Evolutionary conservation across 495 filamentous ascomycete genomes (phyloP).

Genomic region (Penicillium cosmopolitanum): DNA sequence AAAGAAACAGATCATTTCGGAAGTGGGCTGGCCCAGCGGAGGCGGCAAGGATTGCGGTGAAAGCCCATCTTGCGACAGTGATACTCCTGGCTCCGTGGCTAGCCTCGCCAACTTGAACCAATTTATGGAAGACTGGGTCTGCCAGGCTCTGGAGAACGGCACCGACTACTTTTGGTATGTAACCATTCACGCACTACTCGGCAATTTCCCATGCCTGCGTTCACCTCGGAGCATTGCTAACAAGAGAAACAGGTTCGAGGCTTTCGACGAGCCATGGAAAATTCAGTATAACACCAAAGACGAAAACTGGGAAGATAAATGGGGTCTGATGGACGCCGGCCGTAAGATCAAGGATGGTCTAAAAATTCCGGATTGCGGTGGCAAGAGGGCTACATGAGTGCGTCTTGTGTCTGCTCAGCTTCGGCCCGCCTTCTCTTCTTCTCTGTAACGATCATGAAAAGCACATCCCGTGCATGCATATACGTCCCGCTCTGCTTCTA

Average conservation of each 20-base stretch:
- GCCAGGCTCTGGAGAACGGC: slow-evolving; percentile 72
- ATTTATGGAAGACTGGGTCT: slow-evolving; percentile 87
- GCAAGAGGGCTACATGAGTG: slow-evolving; percentile 60
- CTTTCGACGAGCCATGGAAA: slow-evolving; percentile 98
- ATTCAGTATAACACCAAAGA: slow-evolving; percentile 65
- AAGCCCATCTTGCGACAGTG: slow-evolving; percentile 54
- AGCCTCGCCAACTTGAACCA: slow-evolving; percentile 82
- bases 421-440: background rate
- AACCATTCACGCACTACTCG: no score
- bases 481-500: slow-evolving; percentile 8
- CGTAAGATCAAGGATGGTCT: slow-evolving; percentile 84
- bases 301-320: slow-evolving; percentile 92
- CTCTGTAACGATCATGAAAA: slow-evolving; percentile 31
- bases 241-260: slow-evolving; percentile 68
- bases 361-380: slow-evolving; percentile 85
- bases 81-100: slow-evolving; percentile 66
- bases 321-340: slow-evolving; percentile 89
- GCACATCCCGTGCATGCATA: slow-evolving; percentile 18
- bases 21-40: slow-evolving; percentile 89
- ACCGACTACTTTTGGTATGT: slow-evolving; percentile 92
- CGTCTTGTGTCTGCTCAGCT: background rate
- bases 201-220: no score
- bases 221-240: background rate
- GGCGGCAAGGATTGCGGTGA: slow-evolving; percentile 81
- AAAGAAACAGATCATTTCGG: slow-evolving; percentile 74